These are phyloP conservation scores for Neostapfia colusana DNA, from an alignment of 176 grass and related monocot species.

Conservation along the genomic window DNA sequence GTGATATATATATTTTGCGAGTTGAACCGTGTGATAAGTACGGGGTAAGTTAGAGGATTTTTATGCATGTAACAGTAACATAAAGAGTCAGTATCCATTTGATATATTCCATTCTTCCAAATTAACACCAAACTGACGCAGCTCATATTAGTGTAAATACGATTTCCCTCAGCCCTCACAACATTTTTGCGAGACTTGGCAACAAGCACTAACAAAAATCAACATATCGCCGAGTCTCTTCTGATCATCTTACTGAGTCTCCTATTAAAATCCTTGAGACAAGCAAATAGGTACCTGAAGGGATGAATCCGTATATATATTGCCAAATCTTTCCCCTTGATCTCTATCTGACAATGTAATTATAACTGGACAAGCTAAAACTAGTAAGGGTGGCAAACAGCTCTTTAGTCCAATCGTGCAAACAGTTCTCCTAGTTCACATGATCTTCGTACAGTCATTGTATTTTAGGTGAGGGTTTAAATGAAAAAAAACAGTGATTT, in stretches of 20 bases:
- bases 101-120: background rate
- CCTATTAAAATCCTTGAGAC: constrained; percentile 1
- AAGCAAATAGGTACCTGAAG: background rate
- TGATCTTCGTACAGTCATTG: too few relatives aligned
- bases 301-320: background rate
- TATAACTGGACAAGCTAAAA: background rate
- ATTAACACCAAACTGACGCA: background rate
- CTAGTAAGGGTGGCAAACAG: background rate
- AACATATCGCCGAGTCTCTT: background rate
- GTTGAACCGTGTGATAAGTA: background rate
- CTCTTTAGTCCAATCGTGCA: too few relatives aligned
- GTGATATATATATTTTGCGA: too few relatives aligned
- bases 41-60: background rate
- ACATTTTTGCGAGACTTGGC: background rate
- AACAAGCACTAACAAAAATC: background rate
- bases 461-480: too few relatives aligned
- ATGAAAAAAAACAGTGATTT: too few relatives aligned
- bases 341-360: background rate
- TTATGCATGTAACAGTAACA: background rate
- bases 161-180: background rate
- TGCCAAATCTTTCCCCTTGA: constrained; percentile 10
- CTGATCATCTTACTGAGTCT: background rate
- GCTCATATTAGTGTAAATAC: background rate
- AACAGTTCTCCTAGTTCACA: too few relatives aligned
- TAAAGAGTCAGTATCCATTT: background rate